Evolutionary conservation across 148 eudicot species (phyloP).

Genomic region (Euryodendron excelsum): DNA sequence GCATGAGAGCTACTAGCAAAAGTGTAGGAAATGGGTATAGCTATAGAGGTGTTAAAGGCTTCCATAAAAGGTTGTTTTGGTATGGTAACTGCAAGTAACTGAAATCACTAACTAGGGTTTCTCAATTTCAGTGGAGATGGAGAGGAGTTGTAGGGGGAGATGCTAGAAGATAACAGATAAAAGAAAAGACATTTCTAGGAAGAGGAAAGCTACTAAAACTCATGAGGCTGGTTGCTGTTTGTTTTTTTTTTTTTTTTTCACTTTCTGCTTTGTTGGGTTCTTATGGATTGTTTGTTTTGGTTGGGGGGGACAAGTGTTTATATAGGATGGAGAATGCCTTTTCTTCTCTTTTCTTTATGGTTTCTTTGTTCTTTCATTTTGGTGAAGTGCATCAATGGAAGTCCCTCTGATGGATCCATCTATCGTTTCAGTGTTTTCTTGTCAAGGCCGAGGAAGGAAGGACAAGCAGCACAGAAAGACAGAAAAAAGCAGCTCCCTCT

Average conservation of each 20-base stretch:
- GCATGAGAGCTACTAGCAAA: neutral
- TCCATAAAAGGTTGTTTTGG: constrained; percentile 55
- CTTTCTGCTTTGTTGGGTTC: constrained; percentile 7
- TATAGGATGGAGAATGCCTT: constrained; percentile 24
- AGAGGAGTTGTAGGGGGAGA: neutral
- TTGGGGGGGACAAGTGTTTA: constrained; percentile 29
- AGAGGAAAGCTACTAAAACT: neutral
- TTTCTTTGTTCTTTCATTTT: neutral
- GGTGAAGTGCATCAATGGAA: neutral
- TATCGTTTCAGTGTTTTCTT: constrained; percentile 66
- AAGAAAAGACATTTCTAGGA: neutral
- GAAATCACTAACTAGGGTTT: too few relatives aligned
- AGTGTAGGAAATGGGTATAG: constrained; percentile 41
- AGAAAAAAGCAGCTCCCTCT: neutral
- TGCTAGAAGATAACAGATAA: neutral
- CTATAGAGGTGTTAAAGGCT: constrained; percentile 44
- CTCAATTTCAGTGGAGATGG: constrained; percentile 19
- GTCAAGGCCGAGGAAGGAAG: constrained; percentile 51
- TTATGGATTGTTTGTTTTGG: neutral
- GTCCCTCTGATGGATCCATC: constrained; percentile 45
- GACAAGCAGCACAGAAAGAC: constrained; percentile 10
- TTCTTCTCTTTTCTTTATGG: neutral
- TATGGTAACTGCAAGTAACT: too few relatives aligned
- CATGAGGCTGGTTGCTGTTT: neutral
- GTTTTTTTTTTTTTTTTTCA: neutral